Base-by-base conservation (phyloP, 352 stramenopile species). In the Pythium brachiatum region DNA sequence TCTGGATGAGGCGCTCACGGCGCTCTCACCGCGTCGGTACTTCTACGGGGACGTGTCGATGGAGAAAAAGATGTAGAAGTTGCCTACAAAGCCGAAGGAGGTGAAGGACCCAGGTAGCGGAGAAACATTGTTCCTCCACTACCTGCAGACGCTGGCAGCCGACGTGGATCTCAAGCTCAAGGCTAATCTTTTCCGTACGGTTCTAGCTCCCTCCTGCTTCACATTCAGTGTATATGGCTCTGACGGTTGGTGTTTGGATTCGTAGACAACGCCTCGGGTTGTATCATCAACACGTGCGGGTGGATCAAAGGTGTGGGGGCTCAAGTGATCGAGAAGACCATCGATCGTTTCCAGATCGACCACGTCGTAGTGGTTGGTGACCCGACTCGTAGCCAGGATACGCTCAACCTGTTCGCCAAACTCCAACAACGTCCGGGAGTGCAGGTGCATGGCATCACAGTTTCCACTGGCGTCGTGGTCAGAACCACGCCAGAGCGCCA, bases 261-360 rank as follows among this genome's bases (percentile, higher is more conserved):
- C 11, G n/a, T 31, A 21, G 43, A 29, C 21, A 55, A 44, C 38
- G 27, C 50, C 1, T 56, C 18, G 2, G 50, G 50, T 5, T 56
- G 50, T 13, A 25, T 56, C 11, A 31, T 56, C 50, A 44, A 56
- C 31, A 56, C 50, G 29, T 56, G 51, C 16, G 51, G 31, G n/a
- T 57, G 31, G 51, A 57, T 57, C 27, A 57, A 27, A 13, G 31
- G 20, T 6, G 4, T 26, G 11, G 51, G 31, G 2, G 29, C 39
- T 3, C n/a, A 43, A 11, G 39, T 57, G 7, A 36, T 57, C n/a
- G 4, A n/a, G 3, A 20, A 32, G 16, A n/a, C 51, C 8, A 20
- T 57, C 7, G 0, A 2, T 1, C 3, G 2, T n/a, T 57, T 57
- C 39, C 7, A 3, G 4, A 16, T 46, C n/a, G 31, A 57, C 31